Evolutionary conservation across 345 rosid genomes (phyloP).

Genomic region (Eucalyptus albens): DNA sequence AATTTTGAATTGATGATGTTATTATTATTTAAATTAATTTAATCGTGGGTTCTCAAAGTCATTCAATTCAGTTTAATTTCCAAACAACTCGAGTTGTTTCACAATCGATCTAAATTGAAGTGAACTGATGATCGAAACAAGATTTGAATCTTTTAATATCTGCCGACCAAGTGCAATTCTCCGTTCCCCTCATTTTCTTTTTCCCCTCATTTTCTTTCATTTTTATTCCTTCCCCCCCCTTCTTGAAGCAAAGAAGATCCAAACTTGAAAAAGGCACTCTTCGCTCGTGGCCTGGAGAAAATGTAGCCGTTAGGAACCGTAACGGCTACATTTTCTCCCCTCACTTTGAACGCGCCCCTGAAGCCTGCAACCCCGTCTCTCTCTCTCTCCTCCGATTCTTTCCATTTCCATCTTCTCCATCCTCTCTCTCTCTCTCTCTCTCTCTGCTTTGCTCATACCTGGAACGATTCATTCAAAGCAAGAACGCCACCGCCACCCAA

Average conservation of each 20-base stretch:
- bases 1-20: no score
- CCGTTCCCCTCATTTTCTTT: neutral
- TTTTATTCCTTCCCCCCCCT: neutral
- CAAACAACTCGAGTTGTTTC: neutral
- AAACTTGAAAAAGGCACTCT: neutral
- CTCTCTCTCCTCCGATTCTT: neutral
- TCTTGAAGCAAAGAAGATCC: neutral
- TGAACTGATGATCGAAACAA: neutral
- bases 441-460: neutral
- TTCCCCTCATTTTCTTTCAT: neutral
- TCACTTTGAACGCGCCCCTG: constrained; percentile 13
- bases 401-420: neutral
- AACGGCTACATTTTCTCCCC: constrained; percentile 30
- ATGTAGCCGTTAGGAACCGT: constrained; percentile 15
- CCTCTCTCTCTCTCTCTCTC: neutral
- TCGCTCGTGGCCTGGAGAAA: neutral
- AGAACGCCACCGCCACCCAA: neutral
- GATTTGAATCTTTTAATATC: neutral
- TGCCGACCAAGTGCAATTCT: neutral
- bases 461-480: neutral
- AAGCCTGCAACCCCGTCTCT: neutral
- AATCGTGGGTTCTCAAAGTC: no score
- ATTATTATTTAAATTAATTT: neutral
- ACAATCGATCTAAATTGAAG: neutral
- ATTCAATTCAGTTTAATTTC: neutral